phyloP scores from a whole-genome alignment of 2,329 filamentous ascomycete genomes.

The Cytospora leucostoma region DNA sequence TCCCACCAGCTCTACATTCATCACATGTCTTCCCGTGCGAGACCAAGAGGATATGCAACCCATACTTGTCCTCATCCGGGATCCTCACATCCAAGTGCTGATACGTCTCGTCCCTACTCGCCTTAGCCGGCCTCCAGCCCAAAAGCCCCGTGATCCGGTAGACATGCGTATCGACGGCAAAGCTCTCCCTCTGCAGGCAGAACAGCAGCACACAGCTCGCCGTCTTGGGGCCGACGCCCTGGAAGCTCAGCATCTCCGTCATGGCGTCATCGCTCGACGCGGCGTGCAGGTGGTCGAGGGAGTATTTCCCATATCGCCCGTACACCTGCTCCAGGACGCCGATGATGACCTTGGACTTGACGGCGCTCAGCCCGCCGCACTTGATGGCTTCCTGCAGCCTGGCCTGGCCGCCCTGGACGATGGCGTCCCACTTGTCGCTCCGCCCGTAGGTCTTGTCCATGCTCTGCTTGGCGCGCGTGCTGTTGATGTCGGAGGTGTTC shows the following conservation, averaged over 20 bases:
- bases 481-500: slow-evolving; percentile 56
- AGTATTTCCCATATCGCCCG: slow-evolving; percentile 43
- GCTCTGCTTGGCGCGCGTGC: slow-evolving; percentile 58
- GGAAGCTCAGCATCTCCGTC: slow-evolving; percentile 51
- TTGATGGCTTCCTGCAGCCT: slow-evolving; percentile 63
- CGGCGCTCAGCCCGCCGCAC: slow-evolving; percentile 67
- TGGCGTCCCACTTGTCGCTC: slow-evolving; percentile 46
- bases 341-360: slow-evolving; percentile 75
- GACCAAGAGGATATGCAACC: slow-evolving; percentile 51
- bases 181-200: slow-evolving; percentile 49
- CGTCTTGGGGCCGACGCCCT: slow-evolving; percentile 57
- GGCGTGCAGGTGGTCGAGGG: slow-evolving; percentile 51
- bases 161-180: slow-evolving; percentile 57
- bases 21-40: slow-evolving; percentile 48
- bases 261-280: slow-evolving; percentile 49
- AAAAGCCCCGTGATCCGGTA: slow-evolving; percentile 51
- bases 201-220: slow-evolving; percentile 56
- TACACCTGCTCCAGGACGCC: slow-evolving; percentile 66
- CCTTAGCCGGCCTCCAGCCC: slow-evolving; percentile 48
- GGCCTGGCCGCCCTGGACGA: slow-evolving; percentile 42
- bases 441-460: slow-evolving; percentile 48
- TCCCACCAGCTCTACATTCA: slow-evolving; percentile 49
- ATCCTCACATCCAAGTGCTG: slow-evolving; percentile 51
- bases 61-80: slow-evolving; percentile 52
- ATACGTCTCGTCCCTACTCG: slow-evolving; percentile 48